Base-by-base conservation (phyloP, 2,329 filamentous ascomycete species). In the Neurospora crassa region DNA sequence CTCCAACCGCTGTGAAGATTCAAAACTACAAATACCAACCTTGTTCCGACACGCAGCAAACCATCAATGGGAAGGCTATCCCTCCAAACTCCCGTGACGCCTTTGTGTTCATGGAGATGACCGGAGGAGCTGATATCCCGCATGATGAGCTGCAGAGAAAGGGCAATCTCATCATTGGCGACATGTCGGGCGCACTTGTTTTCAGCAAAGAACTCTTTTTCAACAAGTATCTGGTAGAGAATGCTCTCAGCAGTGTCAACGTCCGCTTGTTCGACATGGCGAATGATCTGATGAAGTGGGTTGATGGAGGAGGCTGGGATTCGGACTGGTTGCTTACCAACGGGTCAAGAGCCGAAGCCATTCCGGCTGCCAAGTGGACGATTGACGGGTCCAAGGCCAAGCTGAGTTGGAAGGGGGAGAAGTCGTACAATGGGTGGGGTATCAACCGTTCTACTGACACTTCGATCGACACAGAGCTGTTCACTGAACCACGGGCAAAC, bases 261-360 rank as follows among this genome's bases (percentile, higher is more conserved):
- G 20, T 29, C 2, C 16, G 14, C 47, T 59, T 59, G 1, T 2
- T 59, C 47, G 47, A 59, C 20, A 24, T 59, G 11, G 0, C 0
- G 47, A 59, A 59, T 8, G 5, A 59, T 59, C 7, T 59, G 0
- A 29, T 59, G 47, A 29, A 29, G 5, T 59, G 20, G 47, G 12
- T 14, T 0, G 45, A 24, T 1, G 14, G 12, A 8, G 5, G 1
- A 16, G 0, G 5, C 4, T 47, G 43, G 43, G 43, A 20, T 0
- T 12, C 20, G 20, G 24, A 29, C 1, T 59, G 47, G 47, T 0
- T 59, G 3, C 47, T 59, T 10, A 59, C 47, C 24, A 4, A 59
- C 12, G 5, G 14, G 2, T 8, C 47, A 29, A 59, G 24, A 8
- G 47, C 2, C 20, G 45, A 53, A 24, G 12, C 20, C 1, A 10